Conservation (phyloP, 164 flowering plant genomes). For the Vitis vinifera region DNA sequence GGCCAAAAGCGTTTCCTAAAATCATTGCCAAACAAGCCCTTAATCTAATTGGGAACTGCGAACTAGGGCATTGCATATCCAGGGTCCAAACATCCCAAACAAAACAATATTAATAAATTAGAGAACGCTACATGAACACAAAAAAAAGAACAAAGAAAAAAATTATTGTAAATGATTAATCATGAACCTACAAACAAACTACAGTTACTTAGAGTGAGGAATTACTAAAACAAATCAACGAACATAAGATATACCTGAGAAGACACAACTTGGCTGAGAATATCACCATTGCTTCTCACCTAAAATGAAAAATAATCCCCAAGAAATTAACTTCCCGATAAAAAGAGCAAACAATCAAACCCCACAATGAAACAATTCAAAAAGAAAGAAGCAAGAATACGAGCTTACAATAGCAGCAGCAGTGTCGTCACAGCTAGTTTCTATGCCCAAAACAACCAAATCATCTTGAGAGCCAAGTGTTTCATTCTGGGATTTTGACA, state of each 20-base stretch:
- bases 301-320: conserved; percentile 12
- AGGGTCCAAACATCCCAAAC: too few species aligned
- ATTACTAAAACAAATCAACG: not conserved
- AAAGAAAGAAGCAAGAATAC: not conserved
- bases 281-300: conserved; percentile 77
- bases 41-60: too few species aligned
- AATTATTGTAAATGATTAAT: not conserved
- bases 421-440: conserved; percentile 97
- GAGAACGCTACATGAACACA: not conserved
- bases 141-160: not conserved
- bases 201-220: too few species aligned
- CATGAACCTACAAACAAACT: too few species aligned
- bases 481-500: conserved; percentile 7
- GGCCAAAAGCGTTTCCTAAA: too few species aligned
- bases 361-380: not conserved
- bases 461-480: conserved; percentile 26
- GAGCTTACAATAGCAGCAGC: conserved; percentile 82
- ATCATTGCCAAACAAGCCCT: too few species aligned
- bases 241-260: conserved; percentile 66
- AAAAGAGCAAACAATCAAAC: conserved; percentile 3
- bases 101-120: too few species aligned
- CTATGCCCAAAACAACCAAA: conserved; percentile 80
- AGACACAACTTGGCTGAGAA: conserved; percentile 91
- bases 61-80: too few species aligned
- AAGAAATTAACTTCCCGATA: not conserved